Conservation (phyloP, 176 grass and related monocot species). For the Eragrostis curvula region DNA sequence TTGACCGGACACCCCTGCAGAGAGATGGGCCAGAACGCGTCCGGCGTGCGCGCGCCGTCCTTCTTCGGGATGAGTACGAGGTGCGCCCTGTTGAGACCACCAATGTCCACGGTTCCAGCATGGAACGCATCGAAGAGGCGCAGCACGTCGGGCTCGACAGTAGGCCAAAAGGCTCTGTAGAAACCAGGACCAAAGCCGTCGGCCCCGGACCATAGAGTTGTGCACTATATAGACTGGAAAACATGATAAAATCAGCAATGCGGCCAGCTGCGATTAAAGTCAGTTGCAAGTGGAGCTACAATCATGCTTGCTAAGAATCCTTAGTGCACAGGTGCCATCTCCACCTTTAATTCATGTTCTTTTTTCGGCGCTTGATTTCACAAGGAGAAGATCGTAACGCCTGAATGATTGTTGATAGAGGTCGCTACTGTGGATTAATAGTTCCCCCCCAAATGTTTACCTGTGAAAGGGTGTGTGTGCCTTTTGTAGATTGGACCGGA, state of each 20-base stretch:
- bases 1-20: no score
- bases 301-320: slow-evolving; percentile 8
- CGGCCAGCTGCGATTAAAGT: not conserved
- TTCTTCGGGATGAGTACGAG: no score
- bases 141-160: no score
- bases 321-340: not conserved
- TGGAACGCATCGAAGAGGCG: no score
- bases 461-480: not conserved
- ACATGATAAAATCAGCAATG: not conserved
- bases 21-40: no score
- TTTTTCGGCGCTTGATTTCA: slow-evolving; percentile 2
- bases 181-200: no score
- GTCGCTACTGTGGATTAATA: not conserved
- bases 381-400: not conserved
- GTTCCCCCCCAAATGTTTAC: not conserved
- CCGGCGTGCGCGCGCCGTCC: no score
- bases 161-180: no score
- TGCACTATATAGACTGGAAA: not conserved
- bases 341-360: not conserved
- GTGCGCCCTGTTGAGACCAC: no score
- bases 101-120: no score
- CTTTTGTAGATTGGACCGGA: not conserved
- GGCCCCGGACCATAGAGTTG: not conserved
- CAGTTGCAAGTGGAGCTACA: not conserved
- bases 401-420: not conserved